phyloP scores from a whole-genome alignment of 2,329 filamentous ascomycete species.

The Colletotrichum tropicicola region DNA sequence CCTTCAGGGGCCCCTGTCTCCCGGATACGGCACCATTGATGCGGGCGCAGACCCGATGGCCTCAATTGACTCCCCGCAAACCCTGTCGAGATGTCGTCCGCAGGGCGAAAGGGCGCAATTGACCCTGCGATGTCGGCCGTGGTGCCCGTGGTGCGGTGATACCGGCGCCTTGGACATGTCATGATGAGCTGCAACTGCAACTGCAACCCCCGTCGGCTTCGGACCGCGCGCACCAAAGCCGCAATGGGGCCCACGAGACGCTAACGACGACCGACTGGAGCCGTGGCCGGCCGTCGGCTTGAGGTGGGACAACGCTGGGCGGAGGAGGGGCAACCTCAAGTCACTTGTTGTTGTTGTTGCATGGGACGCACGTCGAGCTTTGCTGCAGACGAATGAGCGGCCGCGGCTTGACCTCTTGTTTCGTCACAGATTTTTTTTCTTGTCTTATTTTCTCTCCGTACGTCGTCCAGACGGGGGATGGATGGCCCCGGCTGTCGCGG shows the following conservation, averaged over 20 bases:
- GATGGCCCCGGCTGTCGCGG: slow-evolving; percentile 14
- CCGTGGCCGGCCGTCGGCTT: slow-evolving; percentile 29
- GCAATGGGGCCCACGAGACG: slow-evolving; percentile 27
- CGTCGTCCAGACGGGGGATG: slow-evolving; percentile 10
- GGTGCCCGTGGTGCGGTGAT: not conserved
- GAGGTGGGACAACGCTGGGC: slow-evolving; percentile 25
- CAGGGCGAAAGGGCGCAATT: slow-evolving; percentile 20
- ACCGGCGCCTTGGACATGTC: not conserved
- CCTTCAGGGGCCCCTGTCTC: no score
- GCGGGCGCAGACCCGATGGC: no score
- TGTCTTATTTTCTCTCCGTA: not conserved
- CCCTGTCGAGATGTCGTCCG: slow-evolving; percentile 10
- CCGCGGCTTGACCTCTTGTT: slow-evolving; percentile 29
- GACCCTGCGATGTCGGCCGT: slow-evolving; percentile 20
- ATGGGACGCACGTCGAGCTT: no score
- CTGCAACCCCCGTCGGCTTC: slow-evolving; percentile 9
- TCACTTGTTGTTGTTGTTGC: no score
- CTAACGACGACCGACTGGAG: slow-evolving; percentile 29
- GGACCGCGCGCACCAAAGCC: slow-evolving; percentile 29
- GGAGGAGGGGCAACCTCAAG: no score
- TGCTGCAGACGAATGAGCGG: slow-evolving; percentile 24
- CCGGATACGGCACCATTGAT: no score
- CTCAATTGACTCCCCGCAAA: not conserved
- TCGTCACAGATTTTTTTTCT: slow-evolving; percentile 25
- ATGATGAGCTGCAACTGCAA: not conserved